A percentile compares a stretch with the other conserved stretches of the same genome.
These are phyloP conservation scores for Daldinia vernicosa DNA, from an alignment of 495 filamentous ascomycete genomes.

Conservation along the genomic window DNA sequence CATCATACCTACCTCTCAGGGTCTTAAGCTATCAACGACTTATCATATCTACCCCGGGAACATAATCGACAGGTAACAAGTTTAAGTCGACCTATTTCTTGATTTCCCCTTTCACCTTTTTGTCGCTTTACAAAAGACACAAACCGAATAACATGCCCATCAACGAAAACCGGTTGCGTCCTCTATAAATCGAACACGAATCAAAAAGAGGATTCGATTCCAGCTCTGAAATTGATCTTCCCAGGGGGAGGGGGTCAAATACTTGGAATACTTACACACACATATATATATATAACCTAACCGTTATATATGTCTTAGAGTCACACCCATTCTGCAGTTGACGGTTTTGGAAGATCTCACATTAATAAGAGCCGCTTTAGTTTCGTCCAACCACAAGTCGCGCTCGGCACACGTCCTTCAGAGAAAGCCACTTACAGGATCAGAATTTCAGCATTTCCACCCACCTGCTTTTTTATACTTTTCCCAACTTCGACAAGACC, in stretches of 20 bases:
- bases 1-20: constrained; percentile 10
- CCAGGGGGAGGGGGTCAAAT: background rate
- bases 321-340: background rate
- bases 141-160: background rate
- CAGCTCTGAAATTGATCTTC: constrained; percentile 11
- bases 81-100: background rate
- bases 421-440: constrained; percentile 43
- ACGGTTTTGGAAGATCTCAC: constrained; percentile 5
- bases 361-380: constrained; percentile 27
- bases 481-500: constrained; percentile 12
- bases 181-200: constrained; percentile 2
- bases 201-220: constrained; percentile 9
- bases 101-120: background rate
- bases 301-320: background rate
- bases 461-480: constrained; percentile 27
- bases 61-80: background rate
- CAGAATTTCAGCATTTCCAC: constrained; percentile 27
- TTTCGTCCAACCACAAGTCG: constrained; percentile 44
- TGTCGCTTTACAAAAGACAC: background rate
- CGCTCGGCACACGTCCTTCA: constrained; percentile 44
- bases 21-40: constrained; percentile 3
- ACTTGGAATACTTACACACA: background rate
- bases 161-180: background rate
- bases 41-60: background rate
- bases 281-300: background rate